Base-by-base conservation (phyloP, 164 flowering plant genomes). In the Houttuynia cordata region DNA sequence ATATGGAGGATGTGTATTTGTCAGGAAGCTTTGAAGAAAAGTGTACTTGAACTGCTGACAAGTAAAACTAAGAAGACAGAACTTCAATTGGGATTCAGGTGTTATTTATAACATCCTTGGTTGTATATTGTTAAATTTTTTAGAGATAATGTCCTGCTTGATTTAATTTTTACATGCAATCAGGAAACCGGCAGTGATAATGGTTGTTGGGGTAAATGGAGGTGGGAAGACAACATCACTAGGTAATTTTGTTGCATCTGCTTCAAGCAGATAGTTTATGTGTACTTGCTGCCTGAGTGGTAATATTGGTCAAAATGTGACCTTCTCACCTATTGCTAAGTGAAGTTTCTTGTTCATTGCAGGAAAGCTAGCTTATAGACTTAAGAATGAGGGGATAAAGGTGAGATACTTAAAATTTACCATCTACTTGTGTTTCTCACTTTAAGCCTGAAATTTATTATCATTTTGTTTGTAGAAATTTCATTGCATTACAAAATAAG, bases 161-260 rank as follows among this genome's bases (percentile, higher is more conserved):
- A 17, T 6, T 41, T 61, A 14, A 40, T 42, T 1, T 4, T 0
- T 57, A 10, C 24, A 17, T 65, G 15, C 19, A 58, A 22, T 63
- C 63, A 93, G 98, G 79, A 87, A 89, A 69, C 97, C 97, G 0
- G 90, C 96, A 62, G 98, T 93, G 17, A 69, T 93, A 52, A 86
- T 93, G 83, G 76, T 93, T 64, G 97, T 89, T 66, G 97, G 98
- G 62, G 98, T 93, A 19, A 93, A 93, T 82, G 98, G 98, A 69
- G 98, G 98, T 53, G 98, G 98, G 51, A 93, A 93, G 79, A 93
- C 98, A 6, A 93, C 97, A 45, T 93, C 98, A 64, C 88, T 93
- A 60, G 97, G 98, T 87, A 75, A 78, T 14, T 40, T 49, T 39
- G 14, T 54, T 30, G 17, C 57, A 54, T 25, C 17, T 42, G 49